Evolutionary conservation across 306 rosid genomes (phyloP).

Genomic region (Gleditsia sinensis): DNA sequence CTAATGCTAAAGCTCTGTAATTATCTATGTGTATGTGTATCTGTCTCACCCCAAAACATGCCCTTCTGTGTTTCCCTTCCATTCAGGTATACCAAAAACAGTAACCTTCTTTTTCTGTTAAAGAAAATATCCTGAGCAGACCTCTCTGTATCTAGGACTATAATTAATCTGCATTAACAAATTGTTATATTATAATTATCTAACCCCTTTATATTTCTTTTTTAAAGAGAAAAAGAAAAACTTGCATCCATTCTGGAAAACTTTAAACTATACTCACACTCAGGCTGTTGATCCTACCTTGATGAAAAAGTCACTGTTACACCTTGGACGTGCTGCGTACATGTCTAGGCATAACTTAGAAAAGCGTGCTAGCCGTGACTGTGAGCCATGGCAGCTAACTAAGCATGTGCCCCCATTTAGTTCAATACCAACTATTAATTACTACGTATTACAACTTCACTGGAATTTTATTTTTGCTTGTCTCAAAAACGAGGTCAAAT

Average conservation of each 20-base stretch:
- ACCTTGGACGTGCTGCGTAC: conserved; percentile 10
- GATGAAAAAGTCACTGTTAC: conserved; percentile 30
- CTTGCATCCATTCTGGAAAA: conserved; percentile 25
- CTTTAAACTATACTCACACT: conserved; percentile 3
- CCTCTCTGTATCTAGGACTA: background rate
- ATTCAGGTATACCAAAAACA: conserved; percentile 26
- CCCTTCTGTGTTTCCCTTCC: conserved; percentile 10
- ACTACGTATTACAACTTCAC: background rate
- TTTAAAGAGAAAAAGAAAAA: background rate
- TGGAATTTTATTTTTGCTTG: conserved; percentile 5
- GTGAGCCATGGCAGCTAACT: conserved; percentile 32
- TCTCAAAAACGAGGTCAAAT: conserved; percentile 7
- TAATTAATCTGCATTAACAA: background rate
- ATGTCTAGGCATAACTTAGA: conserved; percentile 23
- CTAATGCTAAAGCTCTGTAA: too few species aligned
- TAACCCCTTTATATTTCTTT: background rate
- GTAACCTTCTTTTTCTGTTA: conserved; percentile 24
- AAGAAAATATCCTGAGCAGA: conserved; percentile 32
- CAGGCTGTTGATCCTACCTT: conserved; percentile 29
- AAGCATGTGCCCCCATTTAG: conserved; percentile 25
- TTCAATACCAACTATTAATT: background rate
- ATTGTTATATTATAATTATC: background rate
- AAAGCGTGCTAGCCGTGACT: conserved; percentile 34
- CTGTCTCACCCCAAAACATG: conserved; percentile 6
- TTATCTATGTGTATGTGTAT: conserved; percentile 9